phyloP scores from a whole-genome alignment of 2,329 filamentous ascomycete genomes.

The Phialemonium atrogriseum region DNA sequence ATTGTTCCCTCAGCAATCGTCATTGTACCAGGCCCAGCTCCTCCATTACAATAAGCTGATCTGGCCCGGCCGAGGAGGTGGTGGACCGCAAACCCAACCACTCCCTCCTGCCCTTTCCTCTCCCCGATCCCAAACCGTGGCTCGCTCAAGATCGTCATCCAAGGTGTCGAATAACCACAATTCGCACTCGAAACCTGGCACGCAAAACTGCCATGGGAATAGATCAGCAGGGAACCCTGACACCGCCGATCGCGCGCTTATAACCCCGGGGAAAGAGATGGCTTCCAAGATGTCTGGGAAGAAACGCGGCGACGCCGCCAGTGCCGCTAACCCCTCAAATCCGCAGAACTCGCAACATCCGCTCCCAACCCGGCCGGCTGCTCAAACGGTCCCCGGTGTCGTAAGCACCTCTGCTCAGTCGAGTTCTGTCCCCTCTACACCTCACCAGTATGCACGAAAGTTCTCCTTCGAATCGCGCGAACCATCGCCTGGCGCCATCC shows the following conservation, averaged over 20 bases:
- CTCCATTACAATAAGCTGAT: conserved; percentile 59
- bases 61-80: conserved; percentile 41
- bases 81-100: conserved; percentile 47
- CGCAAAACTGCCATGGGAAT: conserved; percentile 57
- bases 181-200: conserved; percentile 34
- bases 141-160: conserved; percentile 50
- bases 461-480: conserved; percentile 70
- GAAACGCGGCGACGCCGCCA: no score
- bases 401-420: conserved; percentile 49
- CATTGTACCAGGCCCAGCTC: conserved; percentile 53
- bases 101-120: conserved; percentile 47
- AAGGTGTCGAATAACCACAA: conserved; percentile 50
- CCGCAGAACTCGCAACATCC: no score
- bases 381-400: conserved; percentile 16
- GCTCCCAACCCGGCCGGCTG: no score
- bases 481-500: conserved; percentile 70
- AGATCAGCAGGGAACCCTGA: conserved; percentile 46
- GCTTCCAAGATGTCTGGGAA: conserved; percentile 37
- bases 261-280: conserved; percentile 47
- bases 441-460: conserved; percentile 78
- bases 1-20: conserved; percentile 49
- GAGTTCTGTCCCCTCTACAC: conserved; percentile 87
- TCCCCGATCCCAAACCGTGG: conserved; percentile 46
- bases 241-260: conserved; percentile 54
- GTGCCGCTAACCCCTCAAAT: no score